These are phyloP conservation scores for Miamiensis avidus DNA, from an alignment of 169 alveolate genomes.

Conservation along the genomic window DNA sequence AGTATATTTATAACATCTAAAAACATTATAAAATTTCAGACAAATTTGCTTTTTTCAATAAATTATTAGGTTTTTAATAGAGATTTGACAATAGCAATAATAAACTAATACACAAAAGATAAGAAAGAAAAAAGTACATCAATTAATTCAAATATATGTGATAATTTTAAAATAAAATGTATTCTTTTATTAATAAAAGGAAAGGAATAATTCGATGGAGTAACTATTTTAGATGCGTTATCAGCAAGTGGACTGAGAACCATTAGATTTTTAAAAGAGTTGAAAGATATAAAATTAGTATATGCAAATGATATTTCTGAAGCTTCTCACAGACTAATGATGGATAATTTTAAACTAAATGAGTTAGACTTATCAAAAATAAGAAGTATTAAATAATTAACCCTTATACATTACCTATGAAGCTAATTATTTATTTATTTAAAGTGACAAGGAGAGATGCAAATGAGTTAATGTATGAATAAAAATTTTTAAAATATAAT, in stretches of 20 bases:
- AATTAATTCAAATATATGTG: not conserved
- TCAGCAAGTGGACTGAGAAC: conserved; percentile 85
- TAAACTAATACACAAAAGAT: conserved; percentile 22
- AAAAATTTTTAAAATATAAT: conserved; percentile 2
- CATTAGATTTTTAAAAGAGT: conserved; percentile 75
- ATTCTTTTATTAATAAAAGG: not conserved
- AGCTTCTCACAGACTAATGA: conserved; percentile 69
- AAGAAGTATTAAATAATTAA: conserved; percentile 26
- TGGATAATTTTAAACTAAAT: conserved; percentile 69
- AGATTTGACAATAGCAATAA: conserved; percentile 42
- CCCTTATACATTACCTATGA: not conserved
- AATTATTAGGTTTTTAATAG: conserved; percentile 31
- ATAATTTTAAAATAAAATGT: not conserved
- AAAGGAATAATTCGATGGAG: conserved; percentile 38
- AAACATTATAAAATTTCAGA: not conserved
- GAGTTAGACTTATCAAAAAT: conserved; percentile 38
- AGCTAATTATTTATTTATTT: not conserved
- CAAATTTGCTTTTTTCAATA: not conserved
- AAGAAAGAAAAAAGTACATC: conserved; percentile 15
- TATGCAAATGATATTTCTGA: conserved; percentile 79
- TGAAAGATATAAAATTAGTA: conserved; percentile 54
- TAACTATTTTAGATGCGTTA: conserved; percentile 75
- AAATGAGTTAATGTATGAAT: conserved; percentile 56
- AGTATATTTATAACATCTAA: no score
- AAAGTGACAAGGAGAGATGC: conserved; percentile 62